Evolutionary conservation across 2,329 filamentous ascomycete species (phyloP), one percentile per base, ranked within the genome.

Genomic region (Trichophaea hybrida): DNA sequence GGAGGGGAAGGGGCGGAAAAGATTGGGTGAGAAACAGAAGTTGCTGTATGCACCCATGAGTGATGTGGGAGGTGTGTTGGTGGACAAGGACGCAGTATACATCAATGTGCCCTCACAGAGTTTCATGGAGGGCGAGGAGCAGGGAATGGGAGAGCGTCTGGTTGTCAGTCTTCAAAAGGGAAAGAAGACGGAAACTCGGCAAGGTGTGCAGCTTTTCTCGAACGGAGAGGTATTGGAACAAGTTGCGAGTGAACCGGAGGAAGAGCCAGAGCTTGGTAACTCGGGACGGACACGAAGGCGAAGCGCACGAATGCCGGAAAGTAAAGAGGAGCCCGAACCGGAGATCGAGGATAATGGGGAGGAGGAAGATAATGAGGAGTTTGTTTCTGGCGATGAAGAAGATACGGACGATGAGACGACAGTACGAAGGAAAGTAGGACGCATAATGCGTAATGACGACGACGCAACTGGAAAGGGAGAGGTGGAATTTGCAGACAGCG

Each of bases 1-100:
- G 5, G 83, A 83, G 37, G 84, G 84, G 44, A 68, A 68, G 51
- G 63, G 64, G 15, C 78, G 89, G 64, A 82, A 84, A 69, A 80
- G 90, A 59, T 75, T 98, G 12, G 93, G 94, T 35, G 93, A 98
- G 70, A 98, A 97, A 74, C 91, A 98, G 70, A 96, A 96, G 74
- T 82, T 94, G 68, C 75, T 98, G 4, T 94, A 96, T 72, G 94
- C 93, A 2, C 94, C 93, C 37, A 97, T 98, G 91, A 95, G 90
- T 32, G 93, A 98, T 73, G 89, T 95, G 37, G 94, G 90, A 65
- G 93, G 93, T 68, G 81, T 98, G 10, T 83, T 97, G 70, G 91
- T 98, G 55, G 93, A 98, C 67, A 94, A 94, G 62, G 93, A 98
- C 73, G 90, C 91, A 6, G 90, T 98, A 40, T 98, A 94, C 75